Percentiles rank a stretch among this genome's conserved stretches.
Conservation (phyloP, 306 rosid species). For the Medicago arabica region DNA sequence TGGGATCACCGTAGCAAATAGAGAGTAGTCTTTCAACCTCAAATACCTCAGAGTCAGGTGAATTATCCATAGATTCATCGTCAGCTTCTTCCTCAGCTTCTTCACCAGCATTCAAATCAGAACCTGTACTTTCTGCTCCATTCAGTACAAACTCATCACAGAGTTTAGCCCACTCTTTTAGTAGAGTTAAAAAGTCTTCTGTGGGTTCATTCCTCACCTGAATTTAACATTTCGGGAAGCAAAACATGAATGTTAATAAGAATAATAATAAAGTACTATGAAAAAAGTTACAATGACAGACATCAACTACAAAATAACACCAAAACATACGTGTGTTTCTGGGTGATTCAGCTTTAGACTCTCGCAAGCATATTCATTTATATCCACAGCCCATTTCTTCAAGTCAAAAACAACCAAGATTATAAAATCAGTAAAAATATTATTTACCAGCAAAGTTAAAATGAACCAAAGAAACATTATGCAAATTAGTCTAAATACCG, state of each 20-base stretch:
- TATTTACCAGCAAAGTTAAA: not conserved
- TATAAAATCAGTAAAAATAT: not conserved
- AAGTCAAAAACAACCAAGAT: conserved; percentile 24
- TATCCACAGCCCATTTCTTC: conserved; percentile 61
- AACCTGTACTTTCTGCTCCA: conserved; percentile 30
- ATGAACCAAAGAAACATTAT: not conserved
- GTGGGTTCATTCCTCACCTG: conserved; percentile 57
- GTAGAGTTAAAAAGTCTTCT: conserved; percentile 42
- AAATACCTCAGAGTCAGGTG: conserved; percentile 49
- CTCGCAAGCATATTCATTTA: conserved; percentile 44
- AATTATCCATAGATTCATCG: not conserved
- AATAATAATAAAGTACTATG: not conserved
- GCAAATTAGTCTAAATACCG: conserved; percentile 40
- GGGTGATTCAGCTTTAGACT: conserved; percentile 54
- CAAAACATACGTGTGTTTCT: conserved; percentile 48
- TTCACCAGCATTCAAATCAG: conserved; percentile 3
- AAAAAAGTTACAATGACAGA: not conserved
- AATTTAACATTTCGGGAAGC: not conserved
- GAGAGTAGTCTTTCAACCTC: conserved; percentile 53
- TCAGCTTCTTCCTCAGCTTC: not conserved
- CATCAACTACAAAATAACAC: not conserved
- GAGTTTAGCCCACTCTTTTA: conserved; percentile 54
- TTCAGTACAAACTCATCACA: conserved; percentile 33
- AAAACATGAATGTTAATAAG: not conserved
- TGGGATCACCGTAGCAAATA: conserved; percentile 55